Percentiles rank a stretch among this genome's conserved stretches.
Conservation (phyloP, 495 filamentous ascomycete species). For the Lepraria neglecta region DNA sequence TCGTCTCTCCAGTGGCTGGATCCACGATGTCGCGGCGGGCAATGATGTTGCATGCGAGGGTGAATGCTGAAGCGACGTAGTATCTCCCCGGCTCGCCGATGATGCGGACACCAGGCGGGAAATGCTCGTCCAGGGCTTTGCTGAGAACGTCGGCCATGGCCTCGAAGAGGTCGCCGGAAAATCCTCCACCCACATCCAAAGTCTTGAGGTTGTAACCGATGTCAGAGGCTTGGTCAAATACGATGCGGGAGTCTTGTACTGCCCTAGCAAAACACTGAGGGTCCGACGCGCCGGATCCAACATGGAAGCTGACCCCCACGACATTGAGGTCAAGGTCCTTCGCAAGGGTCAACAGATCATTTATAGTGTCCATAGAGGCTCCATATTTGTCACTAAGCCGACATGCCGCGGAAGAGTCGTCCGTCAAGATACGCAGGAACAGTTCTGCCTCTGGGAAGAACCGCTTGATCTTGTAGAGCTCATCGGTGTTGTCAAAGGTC, state of each 20-base stretch:
- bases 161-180: conserved; percentile 83
- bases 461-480: conserved; percentile 94
- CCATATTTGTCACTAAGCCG: conserved; percentile 96
- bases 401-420: conserved; percentile 91
- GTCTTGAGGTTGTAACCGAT: conserved; percentile 77
- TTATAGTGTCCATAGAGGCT: conserved; percentile 74
- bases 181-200: conserved; percentile 92
- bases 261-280: conserved; percentile 82
- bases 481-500: conserved; percentile 98
- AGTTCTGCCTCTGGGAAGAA: conserved; percentile 84
- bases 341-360: conserved; percentile 71
- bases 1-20: conserved; percentile 49
- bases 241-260: conserved; percentile 75
- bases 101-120: conserved; percentile 76
- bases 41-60: conserved; percentile 87
- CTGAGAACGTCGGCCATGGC: conserved; percentile 76
- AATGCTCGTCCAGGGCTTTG: conserved; percentile 74
- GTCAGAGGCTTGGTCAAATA: conserved; percentile 79
- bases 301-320: conserved; percentile 95
- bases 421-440: conserved; percentile 87
- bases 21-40: conserved; percentile 81
- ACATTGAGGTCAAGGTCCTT: conserved; percentile 89
- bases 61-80: conserved; percentile 90
- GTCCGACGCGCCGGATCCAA: conserved; percentile 91
- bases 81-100: conserved; percentile 96